Evolutionary conservation across 2,329 filamentous ascomycete genomes (phyloP), one percentile per base, ranked within the genome.

Genomic region (Pseudopithomyces maydicus): DNA sequence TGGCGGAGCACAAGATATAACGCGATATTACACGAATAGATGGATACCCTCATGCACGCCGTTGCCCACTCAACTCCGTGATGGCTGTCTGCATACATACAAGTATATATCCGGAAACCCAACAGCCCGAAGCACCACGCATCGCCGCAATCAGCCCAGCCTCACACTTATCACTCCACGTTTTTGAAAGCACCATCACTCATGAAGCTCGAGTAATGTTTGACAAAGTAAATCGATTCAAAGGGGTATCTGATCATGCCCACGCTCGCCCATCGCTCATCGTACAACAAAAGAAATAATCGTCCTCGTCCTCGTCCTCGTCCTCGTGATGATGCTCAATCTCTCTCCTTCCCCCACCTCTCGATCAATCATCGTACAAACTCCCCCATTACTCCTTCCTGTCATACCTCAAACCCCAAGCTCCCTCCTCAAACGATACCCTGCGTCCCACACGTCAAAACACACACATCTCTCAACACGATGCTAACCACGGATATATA

Each of bases 341-440:
- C 6, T 32, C 43, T 12, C 17, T 5, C 26, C 35, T 4, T 11
- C 35, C 14, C 11, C 11, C 11, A 3, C 11, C 35, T n/a, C 12
- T 11, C 35, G 5, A 17, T 41, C 15, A 17, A 41, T 17, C n/a
- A 10, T 19, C 17, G 7, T 15, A 41, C n/a, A 41, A n/a, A n/a
- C n/a, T n/a, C n/a, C n/a, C 7, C 38, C 15, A 38, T 14, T n/a
- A n/a, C 12, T n/a, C n/a, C 29, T 14, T 44, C 20, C 35, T 11
- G 33, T 32, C 52, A 29, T 44, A 46, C 26, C 43, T 54, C n/a
- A 66, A 33, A 64, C 52, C 36, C 57, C 58, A 44, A 60, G 36
- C 49, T 61, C 63, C 62, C 59, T 56, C 55, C 59, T 59, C 49
- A 62, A 32, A 49, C 58, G 54, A 61, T 57, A 54, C 22, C 45